Evolutionary conservation across 768 basidiomycete species (phyloP).

Genomic region (Lactarius sp.): DNA sequence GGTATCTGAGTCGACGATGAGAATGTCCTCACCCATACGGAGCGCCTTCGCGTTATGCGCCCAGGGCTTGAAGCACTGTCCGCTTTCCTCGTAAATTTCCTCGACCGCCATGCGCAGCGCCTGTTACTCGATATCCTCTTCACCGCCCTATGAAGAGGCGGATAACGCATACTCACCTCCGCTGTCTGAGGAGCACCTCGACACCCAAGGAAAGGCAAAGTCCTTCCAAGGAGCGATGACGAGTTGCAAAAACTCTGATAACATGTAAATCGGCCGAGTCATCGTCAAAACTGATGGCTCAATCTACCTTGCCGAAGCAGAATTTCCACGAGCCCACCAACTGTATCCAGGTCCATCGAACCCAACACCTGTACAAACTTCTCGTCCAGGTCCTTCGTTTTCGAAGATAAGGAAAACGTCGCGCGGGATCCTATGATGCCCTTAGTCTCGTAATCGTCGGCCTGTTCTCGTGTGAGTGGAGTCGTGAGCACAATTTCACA

Average conservation of each 20-base stretch:
- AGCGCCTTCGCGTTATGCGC: constrained; percentile 69
- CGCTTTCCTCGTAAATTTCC: constrained; percentile 59
- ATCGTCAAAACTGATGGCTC: neutral
- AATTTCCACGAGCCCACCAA: constrained; percentile 50
- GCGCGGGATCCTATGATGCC: constrained; percentile 39
- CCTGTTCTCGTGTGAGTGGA: too few species aligned
- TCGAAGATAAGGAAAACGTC: constrained; percentile 47
- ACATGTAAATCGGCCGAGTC: neutral
- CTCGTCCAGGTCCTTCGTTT: constrained; percentile 52
- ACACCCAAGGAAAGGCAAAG: constrained; percentile 18
- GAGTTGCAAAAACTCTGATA: constrained; percentile 15
- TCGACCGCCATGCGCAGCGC: constrained; percentile 73
- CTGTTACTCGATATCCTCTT: constrained; percentile 60
- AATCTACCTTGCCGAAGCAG: constrained; percentile 43
- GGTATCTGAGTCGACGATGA: constrained; percentile 80
- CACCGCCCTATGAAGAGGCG: constrained; percentile 36
- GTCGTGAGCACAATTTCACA: neutral
- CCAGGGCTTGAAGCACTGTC: constrained; percentile 63
- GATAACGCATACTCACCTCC: constrained; percentile 39
- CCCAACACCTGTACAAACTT: constrained; percentile 45
- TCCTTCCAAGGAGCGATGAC: constrained; percentile 17
- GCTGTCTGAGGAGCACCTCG: constrained; percentile 33
- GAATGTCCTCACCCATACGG: constrained; percentile 72
- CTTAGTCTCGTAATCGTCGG: constrained; percentile 42
- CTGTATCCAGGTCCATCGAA: constrained; percentile 46